Base-by-base conservation (phyloP, 208 protist genomes). In the Leishmania lainsoni region DNA sequence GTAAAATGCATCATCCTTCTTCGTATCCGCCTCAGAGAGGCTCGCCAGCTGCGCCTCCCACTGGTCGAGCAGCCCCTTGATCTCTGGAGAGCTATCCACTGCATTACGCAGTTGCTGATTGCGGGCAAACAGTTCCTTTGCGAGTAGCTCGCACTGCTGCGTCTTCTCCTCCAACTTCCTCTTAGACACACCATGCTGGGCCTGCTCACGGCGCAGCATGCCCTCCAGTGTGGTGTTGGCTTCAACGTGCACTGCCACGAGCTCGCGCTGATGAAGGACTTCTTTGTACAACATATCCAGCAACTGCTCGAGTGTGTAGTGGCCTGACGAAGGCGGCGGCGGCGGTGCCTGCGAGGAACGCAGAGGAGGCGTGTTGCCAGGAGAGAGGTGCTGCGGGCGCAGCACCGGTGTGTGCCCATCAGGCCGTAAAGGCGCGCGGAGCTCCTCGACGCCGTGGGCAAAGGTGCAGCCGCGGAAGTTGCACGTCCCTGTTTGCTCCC, bases 381-480 rank as follows among this genome's bases (percentile, higher is more conserved):
- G 76, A 0, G 87, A 83, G 22, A 87, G 42, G 51, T 84, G 79
- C 72, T 88, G 86, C 39, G 81, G 79, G 61, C 87, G 82, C 0
- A 91, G 71, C 22, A 87, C 70, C 0, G 90, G 86, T 17, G 87
- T 89, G 68, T 84, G 65, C 42, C 88, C 84, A 20, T 92, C 91
- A 5, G 84, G 76, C 39, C 87, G 87, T 42, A 85, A 54, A 2
- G 92, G 89, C 9, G 87, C 81, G 3, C 92, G 90, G 61, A 97
- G 84, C 85, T 97, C 92, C 80, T 95, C 91, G 17, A 92, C 90
- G 16, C 92, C 91, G 88, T 96, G 92, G n/a, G 92, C 91, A 71
- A 97, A 96, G 69, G 90, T 95, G 85, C 92, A 97, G 39, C 92
- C 90, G 52, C 86, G 86, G 78, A 94, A 96, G 52, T 86, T 84